Evolutionary conservation across 129 eudicot species (phyloP).

Genomic region (Tagetes erecta): DNA sequence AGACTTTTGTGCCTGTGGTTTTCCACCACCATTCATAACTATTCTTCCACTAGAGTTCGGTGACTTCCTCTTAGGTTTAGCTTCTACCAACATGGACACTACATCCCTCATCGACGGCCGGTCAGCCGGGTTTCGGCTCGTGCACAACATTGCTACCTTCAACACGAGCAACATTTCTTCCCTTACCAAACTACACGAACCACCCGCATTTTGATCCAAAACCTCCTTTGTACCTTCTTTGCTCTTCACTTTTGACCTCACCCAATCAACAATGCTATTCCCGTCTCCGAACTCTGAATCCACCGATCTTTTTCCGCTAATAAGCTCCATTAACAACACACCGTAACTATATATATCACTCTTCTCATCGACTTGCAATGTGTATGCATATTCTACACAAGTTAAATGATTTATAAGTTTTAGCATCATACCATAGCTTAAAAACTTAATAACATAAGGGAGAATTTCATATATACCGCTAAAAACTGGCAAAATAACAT

Average conservation of each 20-base stretch:
- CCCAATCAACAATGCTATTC: conserved; percentile 95
- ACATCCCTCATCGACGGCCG: conserved; percentile 99
- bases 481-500: conserved; percentile 3
- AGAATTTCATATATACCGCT: no score
- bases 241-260: conserved; percentile 60
- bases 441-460: no score
- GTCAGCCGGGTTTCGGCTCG: conserved; percentile 81
- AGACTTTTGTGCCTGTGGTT: conserved; percentile 40
- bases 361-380: conserved; percentile 96
- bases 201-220: conserved; percentile 74
- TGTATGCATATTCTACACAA: conserved; percentile 84
- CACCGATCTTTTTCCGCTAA: conserved; percentile 84
- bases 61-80: conserved; percentile 79
- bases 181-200: conserved; percentile 70
- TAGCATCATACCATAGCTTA: neutral
- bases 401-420: neutral
- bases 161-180: conserved; percentile 80
- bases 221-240: conserved; percentile 56
- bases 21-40: conserved; percentile 37
- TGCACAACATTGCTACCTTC: conserved; percentile 81
- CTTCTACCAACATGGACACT: conserved; percentile 85
- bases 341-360: conserved; percentile 98
- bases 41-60: conserved; percentile 44
- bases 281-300: conserved; percentile 91
- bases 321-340: conserved; percentile 76